Evolutionary conservation across 2,329 filamentous ascomycete species (phyloP), one percentile per base, ranked within the genome.

Genomic region (Capronia coronata): DNA sequence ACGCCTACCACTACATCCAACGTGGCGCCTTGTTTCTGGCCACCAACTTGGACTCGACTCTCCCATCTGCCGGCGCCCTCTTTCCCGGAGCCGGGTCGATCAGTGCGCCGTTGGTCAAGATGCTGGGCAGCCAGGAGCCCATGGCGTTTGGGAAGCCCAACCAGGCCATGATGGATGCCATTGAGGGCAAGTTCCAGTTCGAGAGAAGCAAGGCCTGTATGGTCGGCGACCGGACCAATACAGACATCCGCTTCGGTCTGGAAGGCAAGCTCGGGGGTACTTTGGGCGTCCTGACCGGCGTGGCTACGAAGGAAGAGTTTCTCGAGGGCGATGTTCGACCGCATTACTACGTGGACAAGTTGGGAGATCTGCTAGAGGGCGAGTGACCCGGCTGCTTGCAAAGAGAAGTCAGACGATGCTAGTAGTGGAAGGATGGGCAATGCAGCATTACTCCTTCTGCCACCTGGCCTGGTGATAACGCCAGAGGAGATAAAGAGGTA

Each of bases 131-230:
- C 14, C 76, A 76, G 2, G 75, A 85, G 61, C 91, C 93, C 1
- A 69, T 88, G 25, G 82, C 87, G 2, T 72, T 97, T 34, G 93
- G 93, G 0, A 98, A 98, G 72, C 93, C 93, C 2, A 95, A 88
- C 65, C 89, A 95, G 72, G 91, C 91, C 2, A 98, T 98, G 93
- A 95, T 98, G 91, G 91, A 97, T 67, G 89, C 93, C 2, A 86
- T 98, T 49, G 91, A 97, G 73, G 91, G 91, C 51, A 95, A 94
- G 69, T 96, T 97, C 68, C 77, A 86, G 59, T 84, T 98, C 46
- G 83, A 97, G 66, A 79, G 90, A 30, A 79, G 76, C 52, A 82
- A 82, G 60, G 87, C 93, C 1, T 97, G 93, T 70, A 98, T 98
- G 93, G 79, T 98, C 37, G 93, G 93, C 5, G 93, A 98, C 67